Conservation (phyloP, 306 rosid genomes). For the Purshia tridentata region DNA sequence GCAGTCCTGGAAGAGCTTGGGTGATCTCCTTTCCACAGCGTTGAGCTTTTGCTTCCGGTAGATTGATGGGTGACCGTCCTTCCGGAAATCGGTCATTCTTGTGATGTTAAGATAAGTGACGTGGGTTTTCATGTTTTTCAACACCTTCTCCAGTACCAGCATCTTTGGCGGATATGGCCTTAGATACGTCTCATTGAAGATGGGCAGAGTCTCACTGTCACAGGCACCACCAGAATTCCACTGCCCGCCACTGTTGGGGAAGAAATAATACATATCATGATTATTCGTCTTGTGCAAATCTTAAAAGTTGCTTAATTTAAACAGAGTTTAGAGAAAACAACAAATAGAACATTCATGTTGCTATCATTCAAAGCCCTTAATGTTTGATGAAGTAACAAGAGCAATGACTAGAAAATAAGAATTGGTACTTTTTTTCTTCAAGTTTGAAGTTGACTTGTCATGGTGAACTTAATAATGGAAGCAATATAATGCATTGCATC, state of each 20-base stretch:
- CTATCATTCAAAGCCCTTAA: constrained; percentile 1
- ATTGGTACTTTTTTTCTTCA: constrained; percentile 1
- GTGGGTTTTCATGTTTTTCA: constrained; percentile 71
- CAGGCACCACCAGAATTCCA: constrained; percentile 98
- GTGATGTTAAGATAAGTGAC: constrained; percentile 80
- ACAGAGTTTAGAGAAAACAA: not conserved
- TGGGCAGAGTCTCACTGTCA: constrained; percentile 69
- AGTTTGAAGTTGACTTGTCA: not conserved
- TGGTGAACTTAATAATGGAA: not conserved
- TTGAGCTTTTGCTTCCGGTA: constrained; percentile 66
- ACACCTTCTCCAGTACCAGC: constrained; percentile 67
- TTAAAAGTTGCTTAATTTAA: not conserved
- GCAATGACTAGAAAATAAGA: not conserved
- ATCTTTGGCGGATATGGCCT: constrained; percentile 68
- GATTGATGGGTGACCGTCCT: constrained; percentile 95
- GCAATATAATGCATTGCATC: not conserved
- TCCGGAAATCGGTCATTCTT: constrained; percentile 83
- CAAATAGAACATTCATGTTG: not conserved
- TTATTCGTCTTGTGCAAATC: not conserved
- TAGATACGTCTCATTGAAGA: constrained; percentile 67
- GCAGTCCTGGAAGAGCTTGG: constrained; percentile 77
- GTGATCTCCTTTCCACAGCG: constrained; percentile 55
- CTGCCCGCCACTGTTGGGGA: constrained; percentile 77
- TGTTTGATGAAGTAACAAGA: not conserved
- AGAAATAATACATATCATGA: not conserved